Conservation (phyloP, 768 basidiomycete species). For the Tephrocybe rancida region DNA sequence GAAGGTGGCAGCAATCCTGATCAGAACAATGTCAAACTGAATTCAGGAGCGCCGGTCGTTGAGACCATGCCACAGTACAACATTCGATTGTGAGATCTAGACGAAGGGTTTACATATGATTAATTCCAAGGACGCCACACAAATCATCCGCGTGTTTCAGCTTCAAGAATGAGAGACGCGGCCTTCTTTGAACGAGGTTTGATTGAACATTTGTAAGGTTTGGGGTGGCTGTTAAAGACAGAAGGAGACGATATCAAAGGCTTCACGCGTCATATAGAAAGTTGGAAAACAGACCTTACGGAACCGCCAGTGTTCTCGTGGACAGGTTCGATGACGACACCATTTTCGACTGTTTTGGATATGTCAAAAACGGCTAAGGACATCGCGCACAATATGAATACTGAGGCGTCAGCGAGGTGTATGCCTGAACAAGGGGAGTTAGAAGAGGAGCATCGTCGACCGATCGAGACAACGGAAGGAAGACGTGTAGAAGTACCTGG, state of each 20-base stretch:
- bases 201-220: conserved; percentile 60
- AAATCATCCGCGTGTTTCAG: conserved; percentile 13
- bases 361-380: conserved; percentile 45
- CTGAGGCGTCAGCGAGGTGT: conserved; percentile 42
- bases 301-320: conserved; percentile 61
- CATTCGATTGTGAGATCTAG: too few relatives aligned
- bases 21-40: too few relatives aligned
- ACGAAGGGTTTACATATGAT: too few relatives aligned
- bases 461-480: neutral
- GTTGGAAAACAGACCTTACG: conserved; percentile 46
- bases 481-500: conserved; percentile 28
- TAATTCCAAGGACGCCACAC: too few relatives aligned
- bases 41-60: too few relatives aligned
- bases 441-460: conserved; percentile 14
- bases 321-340: conserved; percentile 48
- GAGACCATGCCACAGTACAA: too few relatives aligned
- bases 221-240: conserved; percentile 46
- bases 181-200: conserved; percentile 60
- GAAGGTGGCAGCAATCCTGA: too few relatives aligned
- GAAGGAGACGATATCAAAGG: neutral
- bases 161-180: conserved; percentile 50
- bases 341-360: conserved; percentile 39
- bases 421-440: conserved; percentile 27
- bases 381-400: conserved; percentile 43
- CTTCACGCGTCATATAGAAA: neutral